Evolutionary conservation across 1,284 basidiomycete species (phyloP).

Genomic region (Trametes versicolor): DNA sequence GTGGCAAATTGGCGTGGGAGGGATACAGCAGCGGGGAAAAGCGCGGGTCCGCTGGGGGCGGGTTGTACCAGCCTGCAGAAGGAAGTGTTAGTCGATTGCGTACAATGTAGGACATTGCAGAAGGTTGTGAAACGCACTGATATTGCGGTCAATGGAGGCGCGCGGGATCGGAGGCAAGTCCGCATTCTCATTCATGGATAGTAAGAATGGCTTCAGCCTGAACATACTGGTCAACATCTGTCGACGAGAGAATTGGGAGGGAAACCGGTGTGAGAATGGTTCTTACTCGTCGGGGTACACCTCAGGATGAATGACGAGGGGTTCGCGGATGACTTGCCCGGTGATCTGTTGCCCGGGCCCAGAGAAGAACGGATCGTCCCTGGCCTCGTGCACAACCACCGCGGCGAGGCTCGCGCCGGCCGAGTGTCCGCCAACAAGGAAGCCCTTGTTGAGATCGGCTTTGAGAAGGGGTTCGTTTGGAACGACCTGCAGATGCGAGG

Average conservation of each 20-base stretch:
- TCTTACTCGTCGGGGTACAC: constrained; percentile 28
- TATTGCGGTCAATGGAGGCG: neutral
- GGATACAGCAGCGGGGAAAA: constrained; percentile 32
- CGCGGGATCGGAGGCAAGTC: constrained; percentile 28
- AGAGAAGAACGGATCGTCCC: constrained; percentile 35
- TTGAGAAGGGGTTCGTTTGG: neutral
- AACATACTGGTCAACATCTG: too few species aligned
- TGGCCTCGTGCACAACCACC: constrained; percentile 30
- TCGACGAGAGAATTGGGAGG: neutral
- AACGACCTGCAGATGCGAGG: neutral
- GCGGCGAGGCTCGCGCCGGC: constrained; percentile 38
- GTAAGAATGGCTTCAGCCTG: constrained; percentile 28
- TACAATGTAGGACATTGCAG: neutral
- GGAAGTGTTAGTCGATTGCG: too few species aligned
- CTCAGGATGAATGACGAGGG: constrained; percentile 19
- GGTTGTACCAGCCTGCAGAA: constrained; percentile 12
- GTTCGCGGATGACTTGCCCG: constrained; percentile 26
- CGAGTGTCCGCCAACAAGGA: constrained; percentile 35
- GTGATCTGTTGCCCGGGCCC: constrained; percentile 17
- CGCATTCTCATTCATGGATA: constrained; percentile 37
- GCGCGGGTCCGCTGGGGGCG: constrained; percentile 27
- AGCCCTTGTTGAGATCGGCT: constrained; percentile 6
- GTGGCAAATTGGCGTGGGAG: constrained; percentile 34
- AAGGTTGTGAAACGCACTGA: constrained; percentile 7
- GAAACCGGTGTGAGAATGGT: neutral